Percentiles rank a stretch among this genome's conserved stretches.
Evolutionary conservation across 2,329 filamentous ascomycete genomes (phyloP).

Genomic region (Colletotrichum sojae): DNA sequence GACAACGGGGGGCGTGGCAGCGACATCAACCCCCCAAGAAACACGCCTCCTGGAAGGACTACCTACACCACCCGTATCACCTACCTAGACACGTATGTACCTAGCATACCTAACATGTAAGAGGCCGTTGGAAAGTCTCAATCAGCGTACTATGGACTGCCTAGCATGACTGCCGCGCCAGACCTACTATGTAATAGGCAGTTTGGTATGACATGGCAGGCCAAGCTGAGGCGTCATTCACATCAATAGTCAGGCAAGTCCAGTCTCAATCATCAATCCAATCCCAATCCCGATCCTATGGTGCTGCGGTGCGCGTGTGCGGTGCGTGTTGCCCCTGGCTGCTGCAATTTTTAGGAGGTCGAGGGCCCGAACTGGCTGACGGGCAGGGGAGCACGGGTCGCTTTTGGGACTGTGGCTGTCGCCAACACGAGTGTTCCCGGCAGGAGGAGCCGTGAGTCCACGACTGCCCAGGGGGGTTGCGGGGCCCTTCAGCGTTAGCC

Average conservation of each 20-base stretch:
- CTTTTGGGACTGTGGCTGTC: conserved; percentile 18
- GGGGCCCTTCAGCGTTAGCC: conserved; percentile 1
- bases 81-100: too few relatives aligned
- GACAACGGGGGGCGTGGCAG: background rate
- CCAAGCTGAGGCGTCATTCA: conserved; percentile 14
- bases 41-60: background rate
- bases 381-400: conserved; percentile 21
- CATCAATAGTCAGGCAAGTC: conserved; percentile 13
- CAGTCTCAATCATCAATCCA: too few relatives aligned
- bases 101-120: too few relatives aligned
- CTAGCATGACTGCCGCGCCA: background rate
- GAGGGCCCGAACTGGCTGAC: conserved; percentile 19
- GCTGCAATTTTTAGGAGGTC: conserved; percentile 22
- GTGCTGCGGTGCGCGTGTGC: background rate
- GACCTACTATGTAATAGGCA: background rate
- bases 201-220: background rate
- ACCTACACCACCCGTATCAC: too few relatives aligned
- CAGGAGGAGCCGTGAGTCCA: background rate
- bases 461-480: background rate
- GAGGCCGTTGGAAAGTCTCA: too few relatives aligned
- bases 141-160: background rate
- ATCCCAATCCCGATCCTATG: background rate
- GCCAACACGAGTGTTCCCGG: conserved; percentile 22
- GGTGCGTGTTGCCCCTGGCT: conserved; percentile 20
- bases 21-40: conserved; percentile 9